Evolutionary conservation across 352 stramenopile genomes (phyloP), one percentile per base, ranked within the genome.

Genomic region (Phytophthora nicotianae): DNA sequence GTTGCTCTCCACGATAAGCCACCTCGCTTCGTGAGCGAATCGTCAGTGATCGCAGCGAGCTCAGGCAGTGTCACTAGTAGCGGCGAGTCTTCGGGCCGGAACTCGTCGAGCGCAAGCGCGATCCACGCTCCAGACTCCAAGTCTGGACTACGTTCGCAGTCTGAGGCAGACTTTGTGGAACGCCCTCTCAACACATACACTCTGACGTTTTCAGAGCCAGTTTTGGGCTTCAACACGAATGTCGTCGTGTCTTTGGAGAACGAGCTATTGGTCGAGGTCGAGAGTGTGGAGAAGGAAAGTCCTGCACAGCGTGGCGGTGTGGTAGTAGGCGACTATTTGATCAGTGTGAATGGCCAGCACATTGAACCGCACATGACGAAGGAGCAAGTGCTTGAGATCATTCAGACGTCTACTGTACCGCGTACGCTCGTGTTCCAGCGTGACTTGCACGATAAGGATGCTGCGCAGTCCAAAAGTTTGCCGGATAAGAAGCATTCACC

Each of bases 301-400:
- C 72, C 80, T 35, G 83, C 83, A 13, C 70, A 72, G 14, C 75
- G 77, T 56, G 75, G 76, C 3, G 83, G 83, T 26, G 76, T 91
- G 14, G 65, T 83, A 16, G 63, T 79, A 0, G 80, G 80, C 24
- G 83, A 91, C 57, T 75, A 74, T 53, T 43, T 91, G 1, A 58
- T 88, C 2, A 87, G 79, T 24, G 71, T 91, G 32, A 91, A 91
- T 52, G 75, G 76, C 2, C 68, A 87, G 59, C 53, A 52, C 23
- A 84, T 91, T 27, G 80, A 89, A 41, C 54, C 74, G 5, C 74
- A 88, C 54, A 88, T 86, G 77, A 85, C 77, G 0, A 77, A 81
- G 27, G 67, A 81, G 21, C 66, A 92, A 51, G 75, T 90, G 17
- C 56, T 89, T 21, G 75, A 86, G 46, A 83, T 90, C 42, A 78